phyloP scores from a whole-genome alignment of 495 filamentous ascomycete species.

The Xylaria venustula region DNA sequence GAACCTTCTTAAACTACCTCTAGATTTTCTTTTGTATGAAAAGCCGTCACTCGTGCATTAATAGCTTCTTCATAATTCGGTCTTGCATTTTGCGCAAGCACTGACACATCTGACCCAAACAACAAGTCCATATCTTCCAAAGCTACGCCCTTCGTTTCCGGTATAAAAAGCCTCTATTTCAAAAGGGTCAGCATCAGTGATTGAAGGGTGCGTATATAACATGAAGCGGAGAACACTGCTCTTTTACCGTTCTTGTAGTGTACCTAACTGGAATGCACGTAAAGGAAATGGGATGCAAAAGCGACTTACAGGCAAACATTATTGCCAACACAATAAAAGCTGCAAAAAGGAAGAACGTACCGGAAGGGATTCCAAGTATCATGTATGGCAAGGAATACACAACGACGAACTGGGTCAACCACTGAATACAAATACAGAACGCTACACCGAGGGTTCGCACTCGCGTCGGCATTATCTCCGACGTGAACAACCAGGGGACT shows the following conservation, averaged over 20 bases:
- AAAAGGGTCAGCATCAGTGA: slow-evolving; percentile 8
- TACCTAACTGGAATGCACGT: too few relatives aligned
- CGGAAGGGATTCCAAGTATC: slow-evolving; percentile 41
- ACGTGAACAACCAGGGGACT: slow-evolving; percentile 60
- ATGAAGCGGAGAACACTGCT: too few relatives aligned
- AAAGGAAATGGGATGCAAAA: too few relatives aligned
- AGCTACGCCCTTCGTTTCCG: slow-evolving; percentile 57
- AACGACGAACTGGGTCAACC: slow-evolving; percentile 38
- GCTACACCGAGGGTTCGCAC: slow-evolving; percentile 32
- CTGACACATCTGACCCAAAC: background rate
- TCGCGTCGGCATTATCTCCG: slow-evolving; percentile 56
- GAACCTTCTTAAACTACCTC: too few relatives aligned
- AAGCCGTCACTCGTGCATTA: too few relatives aligned
- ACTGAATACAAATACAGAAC: slow-evolving; percentile 33
- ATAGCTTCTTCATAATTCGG: too few relatives aligned
- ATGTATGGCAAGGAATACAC: slow-evolving; percentile 41
- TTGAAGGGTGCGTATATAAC: too few relatives aligned
- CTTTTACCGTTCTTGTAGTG: too few relatives aligned
- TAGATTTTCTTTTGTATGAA: too few relatives aligned
- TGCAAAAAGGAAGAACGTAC: slow-evolving; percentile 34
- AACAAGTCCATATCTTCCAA: slow-evolving; percentile 48
- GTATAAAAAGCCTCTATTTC: slow-evolving; percentile 41
- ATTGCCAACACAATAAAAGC: slow-evolving; percentile 44
- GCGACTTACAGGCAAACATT: slow-evolving; percentile 24
- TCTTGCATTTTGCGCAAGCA: background rate